A percentile compares a stretch with the other conserved stretches of the same genome.
Evolutionary conservation across 257 asterid genomes (phyloP).

Genomic region (Solanum boliviense): DNA sequence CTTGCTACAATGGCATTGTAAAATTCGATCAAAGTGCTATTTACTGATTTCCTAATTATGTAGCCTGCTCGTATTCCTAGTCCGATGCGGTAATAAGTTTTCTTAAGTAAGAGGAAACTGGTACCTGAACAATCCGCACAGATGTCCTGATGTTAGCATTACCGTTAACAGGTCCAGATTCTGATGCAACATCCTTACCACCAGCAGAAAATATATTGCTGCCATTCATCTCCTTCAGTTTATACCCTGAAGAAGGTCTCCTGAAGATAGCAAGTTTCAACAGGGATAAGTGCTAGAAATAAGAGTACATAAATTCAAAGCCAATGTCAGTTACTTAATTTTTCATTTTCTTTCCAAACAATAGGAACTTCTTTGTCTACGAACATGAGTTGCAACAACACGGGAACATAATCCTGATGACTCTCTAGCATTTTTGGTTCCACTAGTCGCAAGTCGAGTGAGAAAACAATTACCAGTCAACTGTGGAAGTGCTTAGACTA

Average conservation of each 20-base stretch:
- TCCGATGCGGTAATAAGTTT: neutral
- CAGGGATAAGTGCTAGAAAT: neutral
- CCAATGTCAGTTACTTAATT: neutral
- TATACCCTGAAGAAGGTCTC: conserved; percentile 76
- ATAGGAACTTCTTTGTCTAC: neutral
- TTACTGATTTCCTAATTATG: neutral
- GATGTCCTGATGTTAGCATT: conserved; percentile 55
- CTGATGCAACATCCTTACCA: conserved; percentile 33
- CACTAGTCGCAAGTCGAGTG: neutral
- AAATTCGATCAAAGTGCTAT: neutral
- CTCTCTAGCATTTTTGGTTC: neutral
- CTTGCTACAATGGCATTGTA: conserved; percentile 40
- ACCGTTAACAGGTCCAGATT: conserved; percentile 37
- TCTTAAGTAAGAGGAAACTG: neutral
- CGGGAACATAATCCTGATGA: neutral
- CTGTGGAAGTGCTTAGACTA: neutral
- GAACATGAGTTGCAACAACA: neutral
- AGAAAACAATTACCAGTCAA: neutral
- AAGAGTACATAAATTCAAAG: neutral
- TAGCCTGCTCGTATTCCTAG: neutral
- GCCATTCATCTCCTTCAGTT: conserved; percentile 81
- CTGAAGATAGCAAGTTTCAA: conserved; percentile 26
- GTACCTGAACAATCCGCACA: conserved; percentile 87
- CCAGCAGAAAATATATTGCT: conserved; percentile 63
- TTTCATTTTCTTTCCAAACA: neutral